phyloP scores from a whole-genome alignment of 2,329 filamentous ascomycete species.

The Neurospora sp. region DNA sequence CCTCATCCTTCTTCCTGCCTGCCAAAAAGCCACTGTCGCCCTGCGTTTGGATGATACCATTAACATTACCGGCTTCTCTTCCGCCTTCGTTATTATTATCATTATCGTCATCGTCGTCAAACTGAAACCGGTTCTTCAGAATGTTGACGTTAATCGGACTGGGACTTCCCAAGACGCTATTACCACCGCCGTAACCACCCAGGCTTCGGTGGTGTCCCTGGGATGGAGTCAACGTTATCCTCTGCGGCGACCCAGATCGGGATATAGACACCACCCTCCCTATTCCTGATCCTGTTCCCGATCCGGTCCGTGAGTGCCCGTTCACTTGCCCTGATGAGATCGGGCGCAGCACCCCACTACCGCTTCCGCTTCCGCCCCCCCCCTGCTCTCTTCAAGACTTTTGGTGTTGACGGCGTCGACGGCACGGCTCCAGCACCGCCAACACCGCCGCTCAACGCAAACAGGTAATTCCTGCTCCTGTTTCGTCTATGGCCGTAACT shows the following conservation, averaged over 20 bases:
- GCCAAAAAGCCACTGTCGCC: neutral
- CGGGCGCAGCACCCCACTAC: neutral
- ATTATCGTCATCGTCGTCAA: neutral
- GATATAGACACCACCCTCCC: neutral
- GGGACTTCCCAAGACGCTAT: neutral
- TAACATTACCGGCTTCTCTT: neutral
- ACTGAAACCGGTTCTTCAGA: neutral
- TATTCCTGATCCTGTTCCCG: neutral
- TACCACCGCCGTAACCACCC: neutral
- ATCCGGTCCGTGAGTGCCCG: neutral
- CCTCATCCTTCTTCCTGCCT: neutral
- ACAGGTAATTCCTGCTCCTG: conserved; percentile 37
- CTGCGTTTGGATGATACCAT: neutral
- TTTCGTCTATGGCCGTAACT: conserved; percentile 13
- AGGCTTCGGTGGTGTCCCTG: neutral
- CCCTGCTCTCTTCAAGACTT: neutral
- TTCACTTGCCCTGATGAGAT: neutral
- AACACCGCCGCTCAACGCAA: conserved; percentile 25
- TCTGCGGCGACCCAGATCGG: neutral
- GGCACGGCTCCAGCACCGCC: neutral
- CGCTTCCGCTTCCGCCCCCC: neutral
- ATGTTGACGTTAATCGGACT: neutral
- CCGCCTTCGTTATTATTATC: neutral
- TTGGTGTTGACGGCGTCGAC: neutral
- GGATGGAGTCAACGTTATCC: neutral